Conservation (phyloP, 108 stramenopile species). For the Nannochloropsis granulata region DNA sequence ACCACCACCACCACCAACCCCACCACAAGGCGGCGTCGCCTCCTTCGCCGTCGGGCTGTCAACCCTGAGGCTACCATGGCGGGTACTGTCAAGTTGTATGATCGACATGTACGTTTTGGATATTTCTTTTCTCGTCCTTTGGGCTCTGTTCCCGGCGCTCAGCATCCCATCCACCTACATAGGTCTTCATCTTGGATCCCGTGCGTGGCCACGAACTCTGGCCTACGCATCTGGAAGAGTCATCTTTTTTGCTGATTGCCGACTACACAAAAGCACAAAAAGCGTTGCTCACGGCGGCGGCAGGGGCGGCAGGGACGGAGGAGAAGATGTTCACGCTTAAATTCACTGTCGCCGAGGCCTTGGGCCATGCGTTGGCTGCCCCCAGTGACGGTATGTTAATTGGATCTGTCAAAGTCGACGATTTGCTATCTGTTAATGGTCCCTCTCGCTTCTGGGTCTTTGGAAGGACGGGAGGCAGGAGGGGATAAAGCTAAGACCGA, state of each 20-base stretch:
- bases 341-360: background rate
- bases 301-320: background rate
- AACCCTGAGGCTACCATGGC: background rate
- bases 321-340: background rate
- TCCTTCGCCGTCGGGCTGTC: background rate
- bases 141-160: background rate
- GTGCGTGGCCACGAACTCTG: background rate
- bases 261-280: background rate
- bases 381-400: background rate
- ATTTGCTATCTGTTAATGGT: too few species aligned
- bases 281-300: background rate
- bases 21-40: background rate
- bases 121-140: background rate
- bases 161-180: background rate
- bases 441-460: too few species aligned
- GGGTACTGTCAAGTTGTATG: background rate
- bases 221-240: background rate
- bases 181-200: background rate
- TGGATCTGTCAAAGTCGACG: too few species aligned
- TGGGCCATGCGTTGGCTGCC: background rate
- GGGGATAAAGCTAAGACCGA: too few species aligned
- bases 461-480: too few species aligned
- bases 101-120: background rate
- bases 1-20: background rate
- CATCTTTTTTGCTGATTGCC: background rate